Evolutionary conservation across 2,329 filamentous ascomycete genomes (phyloP), one percentile per base, ranked within the genome.

Genomic region (Penicillium capsulatum): DNA sequence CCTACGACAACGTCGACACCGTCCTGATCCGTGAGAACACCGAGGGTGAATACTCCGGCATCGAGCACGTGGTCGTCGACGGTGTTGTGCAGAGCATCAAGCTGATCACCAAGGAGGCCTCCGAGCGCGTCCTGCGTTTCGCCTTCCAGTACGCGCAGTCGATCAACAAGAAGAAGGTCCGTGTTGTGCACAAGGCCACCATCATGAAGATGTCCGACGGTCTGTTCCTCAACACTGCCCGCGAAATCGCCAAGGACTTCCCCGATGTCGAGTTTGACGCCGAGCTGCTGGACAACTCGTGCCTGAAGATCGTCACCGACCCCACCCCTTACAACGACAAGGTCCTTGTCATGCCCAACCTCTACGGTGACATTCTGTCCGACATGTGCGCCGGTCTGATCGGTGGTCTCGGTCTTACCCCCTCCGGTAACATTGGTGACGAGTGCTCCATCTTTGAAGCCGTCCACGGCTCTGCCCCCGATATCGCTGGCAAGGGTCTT

Each of bases 131-230:
- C 39, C 81, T 97, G 55, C 84, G 90, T 65, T 98, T 89, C 70
- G 92, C 94, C 60, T 98, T 98, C 83, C 91, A 98, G 75, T 89
- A 98, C 68, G 92, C 92, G 57, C 79, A 92, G 70, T 81, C 87
- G 58, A 85, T 96, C 63, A 89, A 90, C 72, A 86, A 87, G 77
- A 90, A 82, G 67, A 96, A 96, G 85, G 91, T 97, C 62, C 88
- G 90, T 64, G 91, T 89, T 45, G 90, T 97, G 51, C 92, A 98
- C 85, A 98, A 98, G 81, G 92, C 92, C 68, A 97, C 92, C 65
- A 98, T 98, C 76, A 98, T 98, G 92, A 98, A 98, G 83, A 94
- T 96, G 87, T 91, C 85, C 66, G 92, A 98, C 69, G 92, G 92
- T 74, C 86, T 98, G 48, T 98, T 98, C 83, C 80, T 98, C 57